Percentiles rank a stretch among this genome's conserved stretches.
Conservation (phyloP, 202 grass and related monocot genomes). For the Brachypodium distachyon region DNA sequence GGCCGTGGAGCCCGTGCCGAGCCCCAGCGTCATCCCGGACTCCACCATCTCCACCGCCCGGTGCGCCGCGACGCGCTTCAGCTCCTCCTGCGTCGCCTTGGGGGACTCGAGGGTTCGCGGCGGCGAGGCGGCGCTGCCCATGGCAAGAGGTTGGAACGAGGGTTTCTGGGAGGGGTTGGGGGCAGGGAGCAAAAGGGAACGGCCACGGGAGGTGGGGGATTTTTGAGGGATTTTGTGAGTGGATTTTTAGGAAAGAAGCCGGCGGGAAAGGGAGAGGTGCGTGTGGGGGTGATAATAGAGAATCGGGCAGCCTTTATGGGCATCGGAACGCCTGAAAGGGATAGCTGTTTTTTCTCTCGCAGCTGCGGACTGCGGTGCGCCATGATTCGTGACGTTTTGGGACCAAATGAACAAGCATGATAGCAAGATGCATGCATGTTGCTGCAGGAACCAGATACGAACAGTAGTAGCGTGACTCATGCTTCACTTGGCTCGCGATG, state of each 20-base stretch:
- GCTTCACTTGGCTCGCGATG: not conserved
- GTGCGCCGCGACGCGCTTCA: slow-evolving; percentile 68
- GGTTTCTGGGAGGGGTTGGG: not conserved
- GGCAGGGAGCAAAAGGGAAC: not conserved
- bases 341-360: not conserved
- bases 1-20: slow-evolving; percentile 77
- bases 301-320: slow-evolving; percentile 21
- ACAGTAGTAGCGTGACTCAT: not conserved
- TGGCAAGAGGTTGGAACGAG: not conserved
- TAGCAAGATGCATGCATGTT: not conserved
- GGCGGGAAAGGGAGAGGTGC: slow-evolving; percentile 8
- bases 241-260: not conserved
- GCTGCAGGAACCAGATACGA: not conserved
- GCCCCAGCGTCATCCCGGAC: slow-evolving; percentile 61
- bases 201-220: slow-evolving; percentile 13
- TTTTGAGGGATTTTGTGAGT: not conserved
- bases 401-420: not conserved
- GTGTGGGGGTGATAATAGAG: not conserved
- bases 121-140: slow-evolving; percentile 36
- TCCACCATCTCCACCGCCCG: slow-evolving; percentile 55
- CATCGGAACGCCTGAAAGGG: slow-evolving; percentile 20
- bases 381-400: slow-evolving; percentile 9
- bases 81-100: slow-evolving; percentile 47
- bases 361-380: not conserved
- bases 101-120: not conserved